A percentile compares a stretch with the other conserved stretches of the same genome.
Conservation (phyloP, 257 asterid genomes). For the Ligustrum vulgare region DNA sequence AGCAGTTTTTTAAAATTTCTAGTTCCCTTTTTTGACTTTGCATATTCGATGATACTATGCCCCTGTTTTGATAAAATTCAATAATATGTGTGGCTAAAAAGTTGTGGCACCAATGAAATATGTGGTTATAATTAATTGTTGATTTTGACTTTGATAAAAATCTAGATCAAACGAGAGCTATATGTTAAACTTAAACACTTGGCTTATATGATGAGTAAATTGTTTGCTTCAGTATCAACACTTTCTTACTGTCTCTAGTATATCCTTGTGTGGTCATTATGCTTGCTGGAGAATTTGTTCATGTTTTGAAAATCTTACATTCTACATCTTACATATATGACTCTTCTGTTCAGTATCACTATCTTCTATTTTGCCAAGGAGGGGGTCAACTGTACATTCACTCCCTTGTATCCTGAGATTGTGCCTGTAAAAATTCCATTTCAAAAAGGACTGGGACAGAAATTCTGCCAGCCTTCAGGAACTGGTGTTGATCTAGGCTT, state of each 20-base stretch:
- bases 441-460: constrained; percentile 76
- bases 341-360: constrained; percentile 57
- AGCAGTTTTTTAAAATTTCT: background rate
- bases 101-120: too few species aligned
- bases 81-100: too few species aligned
- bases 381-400: constrained; percentile 55
- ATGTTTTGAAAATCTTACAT: background rate
- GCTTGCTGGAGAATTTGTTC: background rate
- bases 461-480: constrained; percentile 84
- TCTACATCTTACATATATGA: constrained; percentile 20
- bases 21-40: background rate
- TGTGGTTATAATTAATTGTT: too few species aligned
- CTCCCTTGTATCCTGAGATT: constrained; percentile 72
- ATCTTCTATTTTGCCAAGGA: constrained; percentile 85
- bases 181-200: too few species aligned
- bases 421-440: constrained; percentile 70
- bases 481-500: constrained; percentile 88
- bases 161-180: too few species aligned
- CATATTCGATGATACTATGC: background rate
- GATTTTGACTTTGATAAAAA: too few species aligned
- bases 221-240: background rate
- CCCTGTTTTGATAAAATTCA: too few species aligned
- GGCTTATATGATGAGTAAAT: background rate
- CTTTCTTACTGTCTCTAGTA: constrained; percentile 1
- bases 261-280: background rate